Conservation (phyloP, 108 stramenopile species). For the Skeletonema potamos region DNA sequence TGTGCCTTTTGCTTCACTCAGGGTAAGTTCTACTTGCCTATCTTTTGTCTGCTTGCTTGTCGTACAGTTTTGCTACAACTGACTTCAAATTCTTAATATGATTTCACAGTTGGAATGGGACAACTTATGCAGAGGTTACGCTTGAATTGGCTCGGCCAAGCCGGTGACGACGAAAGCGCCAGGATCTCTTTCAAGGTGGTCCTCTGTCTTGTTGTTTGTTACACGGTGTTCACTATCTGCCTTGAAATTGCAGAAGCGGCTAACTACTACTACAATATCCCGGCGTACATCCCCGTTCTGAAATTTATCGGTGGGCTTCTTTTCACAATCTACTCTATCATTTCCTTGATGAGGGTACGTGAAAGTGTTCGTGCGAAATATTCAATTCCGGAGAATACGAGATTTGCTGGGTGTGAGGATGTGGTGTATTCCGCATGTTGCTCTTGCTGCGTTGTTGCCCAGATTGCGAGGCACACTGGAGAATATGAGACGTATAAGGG, state of each 20-base stretch:
- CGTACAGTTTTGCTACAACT: neutral
- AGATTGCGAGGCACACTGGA: constrained; percentile 84
- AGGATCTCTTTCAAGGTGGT: constrained; percentile 72
- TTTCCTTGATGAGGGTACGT: constrained; percentile 70
- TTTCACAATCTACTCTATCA: constrained; percentile 70
- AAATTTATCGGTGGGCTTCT: constrained; percentile 59
- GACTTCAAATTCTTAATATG: neutral
- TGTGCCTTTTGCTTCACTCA: constrained; percentile 73
- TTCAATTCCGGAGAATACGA: constrained; percentile 66
- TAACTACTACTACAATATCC: constrained; percentile 34
- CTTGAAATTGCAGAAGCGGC: constrained; percentile 49
- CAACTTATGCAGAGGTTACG: constrained; percentile 85
- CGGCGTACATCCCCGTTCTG: constrained; percentile 41
- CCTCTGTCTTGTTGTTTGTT: constrained; percentile 49
- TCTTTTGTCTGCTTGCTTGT: neutral
- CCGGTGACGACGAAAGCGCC: constrained; percentile 45
- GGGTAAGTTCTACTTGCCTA: constrained; percentile 25
- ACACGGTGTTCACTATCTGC: constrained; percentile 56
- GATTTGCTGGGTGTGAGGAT: constrained; percentile 74
- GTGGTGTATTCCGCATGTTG: constrained; percentile 70
- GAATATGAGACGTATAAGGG: constrained; percentile 85
- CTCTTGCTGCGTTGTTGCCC: constrained; percentile 76
- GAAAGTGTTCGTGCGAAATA: constrained; percentile 73
- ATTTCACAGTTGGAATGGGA: constrained; percentile 65
- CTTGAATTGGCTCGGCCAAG: constrained; percentile 79